Evolutionary conservation across 2,329 filamentous ascomycete species (phyloP).

Genomic region (Didymella sp.): DNA sequence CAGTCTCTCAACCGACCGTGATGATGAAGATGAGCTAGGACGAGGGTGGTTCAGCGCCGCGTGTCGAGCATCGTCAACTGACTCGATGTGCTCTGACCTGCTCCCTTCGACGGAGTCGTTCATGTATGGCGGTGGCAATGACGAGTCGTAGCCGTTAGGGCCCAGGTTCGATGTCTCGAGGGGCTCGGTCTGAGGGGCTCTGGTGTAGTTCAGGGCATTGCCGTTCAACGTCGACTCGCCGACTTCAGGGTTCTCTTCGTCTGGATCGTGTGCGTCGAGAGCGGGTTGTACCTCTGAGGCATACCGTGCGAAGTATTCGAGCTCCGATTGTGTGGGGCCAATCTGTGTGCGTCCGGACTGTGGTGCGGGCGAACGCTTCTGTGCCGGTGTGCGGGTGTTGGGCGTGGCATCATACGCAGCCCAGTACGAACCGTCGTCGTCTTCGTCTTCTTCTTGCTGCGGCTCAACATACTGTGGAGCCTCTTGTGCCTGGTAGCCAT

Average conservation of each 20-base stretch:
- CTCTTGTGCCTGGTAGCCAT: slow-evolving; percentile 24
- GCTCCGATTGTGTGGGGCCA: slow-evolving; percentile 59
- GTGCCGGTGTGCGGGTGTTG: slow-evolving; percentile 52
- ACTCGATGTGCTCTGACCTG: slow-evolving; percentile 34
- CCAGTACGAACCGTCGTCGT: slow-evolving; percentile 82
- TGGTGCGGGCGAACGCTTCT: slow-evolving; percentile 69
- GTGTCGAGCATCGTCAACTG: slow-evolving; percentile 29
- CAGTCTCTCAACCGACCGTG: slow-evolving; percentile 63
- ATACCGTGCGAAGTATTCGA: slow-evolving; percentile 79
- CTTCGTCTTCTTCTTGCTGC: slow-evolving; percentile 57
- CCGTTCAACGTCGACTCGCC: slow-evolving; percentile 63
- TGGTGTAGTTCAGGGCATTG: slow-evolving; percentile 54
- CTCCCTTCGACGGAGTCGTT: slow-evolving; percentile 20
- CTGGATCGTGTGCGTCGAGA: slow-evolving; percentile 81
- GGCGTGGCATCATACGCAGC: slow-evolving; percentile 78
- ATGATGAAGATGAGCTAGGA: slow-evolving; percentile 52
- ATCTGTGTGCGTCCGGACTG: slow-evolving; percentile 46
- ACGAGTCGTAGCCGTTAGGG: slow-evolving; percentile 42
- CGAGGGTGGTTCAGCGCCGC: slow-evolving; percentile 44
- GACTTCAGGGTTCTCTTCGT: slow-evolving; percentile 63
- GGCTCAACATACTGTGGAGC: slow-evolving; percentile 22
- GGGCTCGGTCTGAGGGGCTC: slow-evolving; percentile 53
- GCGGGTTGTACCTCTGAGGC: slow-evolving; percentile 77
- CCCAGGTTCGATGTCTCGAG: slow-evolving; percentile 49
- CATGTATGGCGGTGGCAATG: slow-evolving; percentile 35